A percentile compares a stretch with the other conserved stretches of the same genome.
phyloP scores from a whole-genome alignment of 305 asterid species.

The Fraxinus dipetala region DNA sequence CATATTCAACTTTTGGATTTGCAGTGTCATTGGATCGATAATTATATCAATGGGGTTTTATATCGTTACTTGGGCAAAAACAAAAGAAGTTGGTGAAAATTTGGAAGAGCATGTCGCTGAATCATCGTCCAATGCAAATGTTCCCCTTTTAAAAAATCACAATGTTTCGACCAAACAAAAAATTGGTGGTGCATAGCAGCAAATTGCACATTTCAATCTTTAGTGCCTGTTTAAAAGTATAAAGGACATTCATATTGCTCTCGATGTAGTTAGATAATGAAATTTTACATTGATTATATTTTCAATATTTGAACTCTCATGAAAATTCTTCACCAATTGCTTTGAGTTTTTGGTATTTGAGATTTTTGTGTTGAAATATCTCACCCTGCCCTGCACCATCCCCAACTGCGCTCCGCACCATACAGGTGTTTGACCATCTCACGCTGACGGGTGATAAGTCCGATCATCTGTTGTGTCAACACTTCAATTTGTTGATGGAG shows the following conservation, averaged over 20 bases:
- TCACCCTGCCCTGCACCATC: not conserved
- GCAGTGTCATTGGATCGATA: conserved; percentile 1
- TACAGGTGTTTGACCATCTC: not conserved
- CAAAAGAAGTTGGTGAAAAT: not conserved
- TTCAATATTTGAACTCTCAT: not conserved
- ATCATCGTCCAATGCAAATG: not conserved
- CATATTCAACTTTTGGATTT: not conserved
- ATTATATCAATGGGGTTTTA: not conserved
- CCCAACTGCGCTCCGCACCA: not conserved
- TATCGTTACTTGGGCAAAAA: not conserved
- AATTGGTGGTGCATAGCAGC: not conserved
- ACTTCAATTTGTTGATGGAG: not conserved
- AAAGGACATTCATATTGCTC: not conserved
- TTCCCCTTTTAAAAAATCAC: not conserved
- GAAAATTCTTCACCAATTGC: not conserved
- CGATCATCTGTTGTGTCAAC: not conserved
- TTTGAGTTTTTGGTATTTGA: not conserved
- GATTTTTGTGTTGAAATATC: not conserved
- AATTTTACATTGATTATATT: not conserved
- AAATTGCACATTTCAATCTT: conserved; percentile 1
- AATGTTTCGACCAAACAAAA: not conserved
- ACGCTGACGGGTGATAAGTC: not conserved
- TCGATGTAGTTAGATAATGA: not conserved
- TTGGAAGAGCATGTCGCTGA: not conserved
- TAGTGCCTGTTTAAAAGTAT: not conserved